A percentile compares a stretch with the other conserved stretches of the same genome.
Evolutionary conservation across 2,329 filamentous ascomycete genomes (phyloP).

Genomic region (Arthrobotrys sphaeroides): DNA sequence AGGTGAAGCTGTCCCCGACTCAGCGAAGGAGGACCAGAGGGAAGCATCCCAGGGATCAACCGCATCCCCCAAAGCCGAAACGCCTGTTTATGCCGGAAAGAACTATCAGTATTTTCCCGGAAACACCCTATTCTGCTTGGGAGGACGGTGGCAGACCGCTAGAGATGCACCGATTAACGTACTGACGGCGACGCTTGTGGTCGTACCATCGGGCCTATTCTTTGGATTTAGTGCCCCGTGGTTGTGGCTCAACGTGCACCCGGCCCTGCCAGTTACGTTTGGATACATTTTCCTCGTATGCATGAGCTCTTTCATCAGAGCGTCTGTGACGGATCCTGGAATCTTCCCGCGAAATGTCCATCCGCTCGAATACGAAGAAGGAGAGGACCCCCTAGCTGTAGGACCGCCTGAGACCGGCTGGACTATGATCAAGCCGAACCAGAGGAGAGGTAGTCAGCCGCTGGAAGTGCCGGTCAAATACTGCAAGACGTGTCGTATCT

Average conservation of each 20-base stretch:
- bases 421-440: conserved; percentile 86
- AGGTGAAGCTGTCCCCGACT: conserved; percentile 19
- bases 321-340: conserved; percentile 89
- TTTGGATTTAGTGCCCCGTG: conserved; percentile 77
- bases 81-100: conserved; percentile 64
- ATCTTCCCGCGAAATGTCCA: conserved; percentile 93
- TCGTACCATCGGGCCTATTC: conserved; percentile 82
- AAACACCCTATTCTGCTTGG: conserved; percentile 88
- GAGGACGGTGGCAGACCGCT: conserved; percentile 87
- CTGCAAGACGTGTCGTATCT: conserved; percentile 96
- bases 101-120: conserved; percentile 95
- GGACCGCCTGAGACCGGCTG: conserved; percentile 91
- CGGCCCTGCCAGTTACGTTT: conserved; percentile 87
- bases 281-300: conserved; percentile 91
- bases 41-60: conserved; percentile 42
- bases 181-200: conserved; percentile 80
- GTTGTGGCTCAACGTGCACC: conserved; percentile 85
- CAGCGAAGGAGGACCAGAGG: conserved; percentile 32
- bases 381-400: conserved; percentile 81
- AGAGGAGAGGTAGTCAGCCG: conserved; percentile 75
- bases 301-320: conserved; percentile 92
- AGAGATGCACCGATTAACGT: conserved; percentile 88
- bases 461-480: conserved; percentile 99
- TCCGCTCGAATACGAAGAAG: conserved; percentile 67
- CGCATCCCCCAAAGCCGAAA: conserved; percentile 18